These are phyloP conservation scores for Scutellaria galericulata DNA, from an alignment of 257 asterid species.

Conservation along the genomic window DNA sequence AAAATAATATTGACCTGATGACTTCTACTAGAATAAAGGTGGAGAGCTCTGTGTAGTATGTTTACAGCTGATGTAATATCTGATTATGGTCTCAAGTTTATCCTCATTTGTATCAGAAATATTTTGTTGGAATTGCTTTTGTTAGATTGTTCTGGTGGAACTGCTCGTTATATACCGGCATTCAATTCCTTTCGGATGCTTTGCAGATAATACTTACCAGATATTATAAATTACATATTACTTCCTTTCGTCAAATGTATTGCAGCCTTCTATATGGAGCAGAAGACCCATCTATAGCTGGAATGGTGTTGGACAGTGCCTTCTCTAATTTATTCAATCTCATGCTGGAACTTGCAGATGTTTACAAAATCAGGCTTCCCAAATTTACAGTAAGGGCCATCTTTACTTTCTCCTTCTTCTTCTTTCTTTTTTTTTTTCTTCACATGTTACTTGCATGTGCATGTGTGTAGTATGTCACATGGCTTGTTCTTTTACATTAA, in stretches of 20 bases:
- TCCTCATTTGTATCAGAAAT: conserved; percentile 4
- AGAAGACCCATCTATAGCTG: conserved; percentile 97
- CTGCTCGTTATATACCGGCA: not conserved
- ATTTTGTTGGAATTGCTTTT: conserved; percentile 23
- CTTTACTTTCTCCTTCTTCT: not conserved
- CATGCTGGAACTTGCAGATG: conserved; percentile 97
- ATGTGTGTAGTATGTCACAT: not conserved
- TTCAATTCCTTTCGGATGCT: conserved; percentile 21
- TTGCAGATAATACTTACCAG: conserved; percentile 17
- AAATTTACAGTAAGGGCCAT: conserved; percentile 72
- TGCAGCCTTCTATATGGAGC: conserved; percentile 98
- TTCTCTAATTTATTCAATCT: conserved; percentile 92
- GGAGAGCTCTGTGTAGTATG: not conserved
- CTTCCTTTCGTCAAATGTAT: conserved; percentile 31
- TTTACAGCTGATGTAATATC: not conserved
- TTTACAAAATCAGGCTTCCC: conserved; percentile 91
- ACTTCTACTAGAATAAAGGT: conserved; percentile 4
- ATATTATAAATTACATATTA: conserved; percentile 17
- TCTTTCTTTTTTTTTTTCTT: too few relatives aligned
- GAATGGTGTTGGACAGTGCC: conserved; percentile 98
- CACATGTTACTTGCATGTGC: conserved; percentile 10
- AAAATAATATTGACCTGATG: not conserved
- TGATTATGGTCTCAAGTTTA: conserved; percentile 9
- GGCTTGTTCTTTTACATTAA: conserved; percentile 12
- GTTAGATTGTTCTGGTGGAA: not conserved